Conservation (phyloP, 495 filamentous ascomycete species). For the Podospora appendiculata region DNA sequence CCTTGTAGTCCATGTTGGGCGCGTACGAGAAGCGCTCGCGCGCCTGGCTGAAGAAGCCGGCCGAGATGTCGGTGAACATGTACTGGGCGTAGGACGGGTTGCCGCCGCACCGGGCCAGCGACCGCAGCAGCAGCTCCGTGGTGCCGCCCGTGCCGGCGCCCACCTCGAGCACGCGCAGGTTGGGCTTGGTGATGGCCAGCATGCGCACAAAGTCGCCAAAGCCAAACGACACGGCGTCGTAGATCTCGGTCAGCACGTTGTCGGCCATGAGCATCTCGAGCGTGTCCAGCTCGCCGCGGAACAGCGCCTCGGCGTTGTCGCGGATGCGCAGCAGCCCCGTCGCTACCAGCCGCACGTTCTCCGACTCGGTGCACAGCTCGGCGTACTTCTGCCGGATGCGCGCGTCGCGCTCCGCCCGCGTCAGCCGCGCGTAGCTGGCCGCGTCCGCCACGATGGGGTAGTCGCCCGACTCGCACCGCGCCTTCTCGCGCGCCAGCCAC, state of each 20-base stretch:
- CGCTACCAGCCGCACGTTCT: slow-evolving; percentile 2
- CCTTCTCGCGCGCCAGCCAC: slow-evolving; percentile 21
- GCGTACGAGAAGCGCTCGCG: slow-evolving; percentile 32
- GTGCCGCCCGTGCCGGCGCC: slow-evolving; percentile 47
- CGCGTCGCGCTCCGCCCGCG: neutral
- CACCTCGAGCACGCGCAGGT: slow-evolving; percentile 40
- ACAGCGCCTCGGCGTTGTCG: slow-evolving; percentile 18
- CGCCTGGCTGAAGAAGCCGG: slow-evolving; percentile 43
- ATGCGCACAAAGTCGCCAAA: slow-evolving; percentile 15
- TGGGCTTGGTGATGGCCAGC: slow-evolving; percentile 18
- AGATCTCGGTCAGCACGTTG: slow-evolving; percentile 22
- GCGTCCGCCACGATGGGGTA: slow-evolving; percentile 16
- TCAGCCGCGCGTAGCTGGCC: neutral
- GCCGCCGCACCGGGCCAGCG: slow-evolving; percentile 18
- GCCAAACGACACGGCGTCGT: slow-evolving; percentile 20
- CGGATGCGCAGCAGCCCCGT: slow-evolving; percentile 18
- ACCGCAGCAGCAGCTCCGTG: slow-evolving; percentile 31
- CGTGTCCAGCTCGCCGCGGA: slow-evolving; percentile 19
- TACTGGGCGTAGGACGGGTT: slow-evolving; percentile 27
- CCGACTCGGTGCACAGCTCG: slow-evolving; percentile 7
- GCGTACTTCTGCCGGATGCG: slow-evolving; percentile 9
- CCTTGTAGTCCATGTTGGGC: slow-evolving; percentile 33
- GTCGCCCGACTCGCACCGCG: neutral
- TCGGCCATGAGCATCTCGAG: slow-evolving; percentile 27
- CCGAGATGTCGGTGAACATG: slow-evolving; percentile 46